Evolutionary conservation across 225 moss, liverwort and hornwort genomes (phyloP).

Genomic region (Polytrichum formosum): DNA sequence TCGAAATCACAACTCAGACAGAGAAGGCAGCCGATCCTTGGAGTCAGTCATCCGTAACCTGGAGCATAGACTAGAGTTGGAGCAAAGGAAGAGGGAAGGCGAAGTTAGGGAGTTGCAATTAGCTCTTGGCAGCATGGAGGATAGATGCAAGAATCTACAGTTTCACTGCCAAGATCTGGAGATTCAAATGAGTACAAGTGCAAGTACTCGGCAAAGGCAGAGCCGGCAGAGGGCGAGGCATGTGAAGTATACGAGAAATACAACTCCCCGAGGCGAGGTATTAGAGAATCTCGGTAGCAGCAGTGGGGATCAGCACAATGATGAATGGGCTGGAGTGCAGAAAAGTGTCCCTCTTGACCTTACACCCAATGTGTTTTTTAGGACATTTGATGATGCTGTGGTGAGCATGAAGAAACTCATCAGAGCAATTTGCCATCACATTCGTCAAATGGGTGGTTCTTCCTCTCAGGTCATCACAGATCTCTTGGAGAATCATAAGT

Average conservation of each 20-base stretch:
- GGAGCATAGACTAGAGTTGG: constrained; percentile 35
- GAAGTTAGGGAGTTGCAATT: constrained; percentile 38
- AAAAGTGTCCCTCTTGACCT: constrained; percentile 24
- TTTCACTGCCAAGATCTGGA: constrained; percentile 45
- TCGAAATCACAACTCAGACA: constrained; percentile 23
- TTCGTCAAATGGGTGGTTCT: constrained; percentile 47
- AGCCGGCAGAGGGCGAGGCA: constrained; percentile 13
- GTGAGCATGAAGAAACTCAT: constrained; percentile 25
- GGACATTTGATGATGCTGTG: constrained; percentile 25
- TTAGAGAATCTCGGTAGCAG: constrained; percentile 44
- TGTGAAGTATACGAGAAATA: constrained; percentile 6
- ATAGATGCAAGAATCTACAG: constrained; percentile 40
- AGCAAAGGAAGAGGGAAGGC: constrained; percentile 26
- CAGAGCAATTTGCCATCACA: constrained; percentile 43
- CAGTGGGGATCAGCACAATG: constrained; percentile 32
- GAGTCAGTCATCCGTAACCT: constrained; percentile 32
- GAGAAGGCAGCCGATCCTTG: constrained; percentile 18
- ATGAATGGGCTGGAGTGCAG: constrained; percentile 6
- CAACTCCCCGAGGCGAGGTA: constrained; percentile 16
- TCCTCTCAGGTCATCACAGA: constrained; percentile 42
- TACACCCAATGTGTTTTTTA: constrained; percentile 39
- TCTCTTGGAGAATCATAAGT: constrained; percentile 41
- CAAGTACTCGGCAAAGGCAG: too few relatives aligned
- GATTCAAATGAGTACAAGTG: constrained; percentile 19
- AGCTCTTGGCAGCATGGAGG: constrained; percentile 33